phyloP scores from a whole-genome alignment of 805 yeast genomes.

The Yarrowia hollandica region DNA sequence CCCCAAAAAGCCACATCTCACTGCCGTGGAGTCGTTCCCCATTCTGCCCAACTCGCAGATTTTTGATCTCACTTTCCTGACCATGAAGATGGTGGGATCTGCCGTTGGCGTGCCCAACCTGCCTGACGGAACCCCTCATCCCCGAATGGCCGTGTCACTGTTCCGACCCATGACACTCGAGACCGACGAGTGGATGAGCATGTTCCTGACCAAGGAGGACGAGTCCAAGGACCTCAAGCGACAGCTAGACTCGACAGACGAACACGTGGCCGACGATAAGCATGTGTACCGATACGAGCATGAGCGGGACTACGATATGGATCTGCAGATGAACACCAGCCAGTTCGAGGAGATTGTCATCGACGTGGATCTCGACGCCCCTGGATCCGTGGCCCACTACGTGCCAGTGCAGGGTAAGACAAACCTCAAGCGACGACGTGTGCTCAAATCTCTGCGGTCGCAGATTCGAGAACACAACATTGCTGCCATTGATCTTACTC shows the following conservation, averaged over 20 bases:
- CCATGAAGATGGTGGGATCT: constrained; percentile 47
- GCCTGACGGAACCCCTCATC: constrained; percentile 33
- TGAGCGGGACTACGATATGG: constrained; percentile 78
- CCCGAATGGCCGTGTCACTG: constrained; percentile 48
- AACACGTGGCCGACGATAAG: constrained; percentile 47
- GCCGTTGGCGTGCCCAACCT: constrained; percentile 44
- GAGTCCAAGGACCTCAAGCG: constrained; percentile 46
- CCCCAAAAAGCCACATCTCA: constrained; percentile 71
- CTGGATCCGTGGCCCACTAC: constrained; percentile 56
- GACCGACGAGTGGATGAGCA: constrained; percentile 74
- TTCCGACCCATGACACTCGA: constrained; percentile 72
- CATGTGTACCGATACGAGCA: constrained; percentile 60
- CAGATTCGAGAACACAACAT: constrained; percentile 57
- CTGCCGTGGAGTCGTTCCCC: constrained; percentile 76
- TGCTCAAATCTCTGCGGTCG: constrained; percentile 53
- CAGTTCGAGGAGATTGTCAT: constrained; percentile 67
- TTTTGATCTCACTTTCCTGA: constrained; percentile 67
- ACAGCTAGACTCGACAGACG: constrained; percentile 50
- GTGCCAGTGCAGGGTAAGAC: constrained; percentile 76
- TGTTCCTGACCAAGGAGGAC: constrained; percentile 51
- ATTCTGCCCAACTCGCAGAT: constrained; percentile 88
- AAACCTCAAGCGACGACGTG: constrained; percentile 82
- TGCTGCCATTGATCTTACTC: constrained; percentile 59
- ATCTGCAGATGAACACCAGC: constrained; percentile 48
- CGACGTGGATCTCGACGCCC: constrained; percentile 50